Evolutionary conservation across 805 yeast species (phyloP).

Genomic region (Candida boleticola): DNA sequence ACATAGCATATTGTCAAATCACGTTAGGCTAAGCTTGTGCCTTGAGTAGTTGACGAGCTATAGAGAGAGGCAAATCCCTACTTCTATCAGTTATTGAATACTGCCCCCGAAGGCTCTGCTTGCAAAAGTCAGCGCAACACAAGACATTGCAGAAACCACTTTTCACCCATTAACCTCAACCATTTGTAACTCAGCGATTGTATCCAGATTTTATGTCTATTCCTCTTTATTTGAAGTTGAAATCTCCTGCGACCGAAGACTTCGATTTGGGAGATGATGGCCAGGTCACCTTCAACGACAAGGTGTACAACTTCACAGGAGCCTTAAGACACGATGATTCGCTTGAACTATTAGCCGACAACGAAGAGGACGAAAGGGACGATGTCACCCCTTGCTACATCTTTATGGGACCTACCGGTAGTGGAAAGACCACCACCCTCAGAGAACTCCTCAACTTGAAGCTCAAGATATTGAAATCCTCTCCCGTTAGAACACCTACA

Average conservation of each 20-base stretch:
- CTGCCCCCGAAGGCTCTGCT: no score
- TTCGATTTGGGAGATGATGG: conserved; percentile 10
- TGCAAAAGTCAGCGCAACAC: no score
- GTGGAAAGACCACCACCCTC: conserved; percentile 33
- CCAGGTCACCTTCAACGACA: conserved; percentile 18
- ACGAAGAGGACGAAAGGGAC: conserved; percentile 1
- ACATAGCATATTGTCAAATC: no score
- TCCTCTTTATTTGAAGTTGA: conserved; percentile 27
- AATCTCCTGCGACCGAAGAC: conserved; percentile 13
- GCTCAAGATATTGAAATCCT: conserved; percentile 7
- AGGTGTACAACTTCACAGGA: conserved; percentile 19
- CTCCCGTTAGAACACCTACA: conserved; percentile 3
- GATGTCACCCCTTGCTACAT: conserved; percentile 13
- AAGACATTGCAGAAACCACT: no score
- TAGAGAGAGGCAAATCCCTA: no score
- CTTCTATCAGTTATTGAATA: no score
- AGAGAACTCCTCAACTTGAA: conserved; percentile 16
- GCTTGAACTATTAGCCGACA: conserved; percentile 10
- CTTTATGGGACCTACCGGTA: conserved; percentile 29
- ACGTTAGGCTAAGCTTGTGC: no score
- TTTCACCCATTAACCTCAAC: no score
- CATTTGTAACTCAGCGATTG: no score
- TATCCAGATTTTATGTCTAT: no score
- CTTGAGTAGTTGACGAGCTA: no score
- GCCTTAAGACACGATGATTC: conserved; percentile 12